Evolutionary conservation across 2,329 filamentous ascomycete genomes (phyloP), one percentile per base, ranked within the genome.

Genomic region (Penicillium concentricum): DNA sequence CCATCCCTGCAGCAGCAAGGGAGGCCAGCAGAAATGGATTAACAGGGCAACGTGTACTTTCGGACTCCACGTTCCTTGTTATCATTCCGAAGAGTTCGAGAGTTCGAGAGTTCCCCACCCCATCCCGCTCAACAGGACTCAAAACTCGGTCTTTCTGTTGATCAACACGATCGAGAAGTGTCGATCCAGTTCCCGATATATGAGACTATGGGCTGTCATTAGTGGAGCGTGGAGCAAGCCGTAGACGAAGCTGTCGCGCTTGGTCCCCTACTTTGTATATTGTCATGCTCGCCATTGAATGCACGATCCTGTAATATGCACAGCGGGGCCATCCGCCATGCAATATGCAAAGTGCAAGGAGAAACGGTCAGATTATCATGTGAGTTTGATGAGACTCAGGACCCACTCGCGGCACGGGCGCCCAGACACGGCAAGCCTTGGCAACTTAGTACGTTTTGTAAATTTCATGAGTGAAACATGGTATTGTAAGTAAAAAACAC

Each of bases 101-200:
- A 18, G n/a, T 18, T n/a, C 15, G n/a, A 50, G 18, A n/a, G 8
- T 15, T 15, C 34, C 2, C 12, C 47, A n/a, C 46, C 22, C 8
- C 2, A 24, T 13, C 18, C 35, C 47, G 30, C 47, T 16, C 26
- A 5, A 16, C 18, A 22, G 15, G 37, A 32, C 30, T 22, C 5
- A 22, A 24, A 32, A 42, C 15, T n/a, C 26, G 37, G 47, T 50
- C 26, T 32, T 30, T 15, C 1, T 44, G 46, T 34, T 44, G 53
- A 55, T 43, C 46, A 55, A 28, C 22, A 18, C 24, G 53, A 51
- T 51, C 32, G 20, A 61, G 47, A n/a, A 1, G 50, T 63, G 44
- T 62, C 58, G 18, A 63, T 66, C 63, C 55, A 64, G 43, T 61
- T 64, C 13, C 62, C 59, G 38, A 66, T 62, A 10, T 61, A 44